Conservation (phyloP, 441 rosid species). For the Breynia disticha region DNA sequence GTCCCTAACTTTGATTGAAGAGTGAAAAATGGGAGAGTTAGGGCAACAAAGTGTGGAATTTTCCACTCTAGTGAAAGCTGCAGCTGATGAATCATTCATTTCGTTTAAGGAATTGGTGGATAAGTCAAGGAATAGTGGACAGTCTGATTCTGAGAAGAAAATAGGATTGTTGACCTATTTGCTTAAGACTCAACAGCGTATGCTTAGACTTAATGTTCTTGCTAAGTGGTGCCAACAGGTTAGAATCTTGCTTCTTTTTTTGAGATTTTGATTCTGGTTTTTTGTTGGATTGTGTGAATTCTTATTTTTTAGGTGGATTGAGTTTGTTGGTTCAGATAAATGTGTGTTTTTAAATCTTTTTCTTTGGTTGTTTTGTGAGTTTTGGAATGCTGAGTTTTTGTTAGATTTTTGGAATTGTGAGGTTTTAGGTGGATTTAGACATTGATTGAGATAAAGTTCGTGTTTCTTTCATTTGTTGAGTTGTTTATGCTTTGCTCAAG, state of each 20-base stretch:
- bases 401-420: neutral
- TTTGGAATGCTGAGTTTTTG: neutral
- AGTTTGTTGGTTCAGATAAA: neutral
- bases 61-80: conserved; percentile 65
- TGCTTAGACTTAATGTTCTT: conserved; percentile 88
- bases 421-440: neutral
- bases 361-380: conserved; percentile 2
- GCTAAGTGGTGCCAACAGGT: conserved; percentile 99
- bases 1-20: conserved; percentile 1
- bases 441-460: neutral
- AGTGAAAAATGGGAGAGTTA: conserved; percentile 52
- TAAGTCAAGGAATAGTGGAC: conserved; percentile 55
- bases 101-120: conserved; percentile 80
- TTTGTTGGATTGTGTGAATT: neutral
- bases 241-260: neutral
- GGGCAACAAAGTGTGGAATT: conserved; percentile 91
- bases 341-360: no score
- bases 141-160: conserved; percentile 84
- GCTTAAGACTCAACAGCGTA: conserved; percentile 80
- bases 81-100: conserved; percentile 76
- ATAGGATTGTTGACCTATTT: conserved; percentile 71
- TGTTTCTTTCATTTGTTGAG: no score
- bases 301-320: neutral
- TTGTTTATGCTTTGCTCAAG: no score
- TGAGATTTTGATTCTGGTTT: neutral